Percentiles rank a stretch among this genome's conserved stretches.
Conservation (phyloP, 2,329 filamentous ascomycete species). For the Truncatella angustata region DNA sequence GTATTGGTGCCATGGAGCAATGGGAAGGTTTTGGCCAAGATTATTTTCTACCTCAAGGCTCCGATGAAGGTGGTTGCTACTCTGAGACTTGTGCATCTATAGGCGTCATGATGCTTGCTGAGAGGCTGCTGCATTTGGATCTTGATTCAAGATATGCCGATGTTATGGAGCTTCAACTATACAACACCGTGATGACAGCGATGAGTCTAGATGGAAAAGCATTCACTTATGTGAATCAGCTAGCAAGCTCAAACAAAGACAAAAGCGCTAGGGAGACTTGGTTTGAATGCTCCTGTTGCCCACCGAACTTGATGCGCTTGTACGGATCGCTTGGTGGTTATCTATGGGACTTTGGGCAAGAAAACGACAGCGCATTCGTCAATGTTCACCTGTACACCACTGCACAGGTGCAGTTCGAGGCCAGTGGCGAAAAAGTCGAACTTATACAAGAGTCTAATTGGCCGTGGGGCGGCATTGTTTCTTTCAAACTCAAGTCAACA, state of each 20-base stretch:
- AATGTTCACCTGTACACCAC: slow-evolving; percentile 57
- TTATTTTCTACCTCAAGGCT: slow-evolving; percentile 57
- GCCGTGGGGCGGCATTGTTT: slow-evolving; percentile 54
- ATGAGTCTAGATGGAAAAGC: slow-evolving; percentile 54
- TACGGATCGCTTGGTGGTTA: slow-evolving; percentile 57
- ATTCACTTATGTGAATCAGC: slow-evolving; percentile 63
- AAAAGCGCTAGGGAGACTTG: slow-evolving; percentile 51
- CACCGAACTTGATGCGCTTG: slow-evolving; percentile 56
- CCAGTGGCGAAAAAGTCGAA: slow-evolving; percentile 30
- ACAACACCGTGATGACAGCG: slow-evolving; percentile 58
- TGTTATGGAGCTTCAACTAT: slow-evolving; percentile 59
- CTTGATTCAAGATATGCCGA: slow-evolving; percentile 53
- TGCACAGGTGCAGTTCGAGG: slow-evolving; percentile 40
- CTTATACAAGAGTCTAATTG: slow-evolving; percentile 52
- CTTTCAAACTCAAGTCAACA: slow-evolving; percentile 39
- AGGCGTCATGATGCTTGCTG: slow-evolving; percentile 59
- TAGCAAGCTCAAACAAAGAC: slow-evolving; percentile 51
- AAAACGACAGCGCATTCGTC: slow-evolving; percentile 32
- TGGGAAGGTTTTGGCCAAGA: slow-evolving; percentile 61
- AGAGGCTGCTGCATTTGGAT: slow-evolving; percentile 52
- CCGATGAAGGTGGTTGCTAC: slow-evolving; percentile 62
- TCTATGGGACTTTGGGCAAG: slow-evolving; percentile 44
- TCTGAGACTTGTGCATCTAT: slow-evolving; percentile 61
- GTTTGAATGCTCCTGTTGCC: slow-evolving; percentile 61
- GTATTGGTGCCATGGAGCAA: slow-evolving; percentile 55